These are phyloP conservation scores for Erodium trifolium DNA, from an alignment of 441 rosid species.

Conservation along the genomic window DNA sequence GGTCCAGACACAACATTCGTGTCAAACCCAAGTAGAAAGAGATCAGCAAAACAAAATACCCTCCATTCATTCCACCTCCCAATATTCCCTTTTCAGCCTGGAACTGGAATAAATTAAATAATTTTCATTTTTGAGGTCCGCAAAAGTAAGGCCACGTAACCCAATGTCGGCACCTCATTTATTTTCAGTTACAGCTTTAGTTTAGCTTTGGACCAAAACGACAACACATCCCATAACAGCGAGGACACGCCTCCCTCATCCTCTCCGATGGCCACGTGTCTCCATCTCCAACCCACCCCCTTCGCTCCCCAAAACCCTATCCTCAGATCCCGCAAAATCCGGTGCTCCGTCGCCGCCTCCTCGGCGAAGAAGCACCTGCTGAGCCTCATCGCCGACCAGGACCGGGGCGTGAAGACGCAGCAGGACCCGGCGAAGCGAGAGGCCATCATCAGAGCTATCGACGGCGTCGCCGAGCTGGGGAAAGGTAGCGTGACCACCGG, in stretches of 20 bases:
- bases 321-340: neutral
- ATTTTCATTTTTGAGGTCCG: neutral
- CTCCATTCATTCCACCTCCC: too few species aligned
- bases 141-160: neutral
- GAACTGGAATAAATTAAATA: too few species aligned
- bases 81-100: too few species aligned
- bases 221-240: neutral
- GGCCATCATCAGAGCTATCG: constrained; percentile 56
- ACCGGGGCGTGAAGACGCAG: constrained; percentile 78
- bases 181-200: neutral
- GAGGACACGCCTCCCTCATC: neutral
- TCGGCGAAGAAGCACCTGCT: constrained; percentile 54
- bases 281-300: neutral
- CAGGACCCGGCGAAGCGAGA: constrained; percentile 43
- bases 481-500: constrained; percentile 48
- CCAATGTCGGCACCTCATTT: neutral
- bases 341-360: neutral
- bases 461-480: constrained; percentile 51
- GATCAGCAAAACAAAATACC: too few species aligned
- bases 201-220: neutral
- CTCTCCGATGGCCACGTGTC: neutral
- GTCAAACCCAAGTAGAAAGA: too few species aligned
- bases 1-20: too few species aligned
- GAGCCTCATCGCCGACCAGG: constrained; percentile 65
- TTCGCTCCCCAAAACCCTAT: neutral